phyloP scores from a whole-genome alignment of 768 basidiomycete genomes.

The Lactarius vividus region DNA sequence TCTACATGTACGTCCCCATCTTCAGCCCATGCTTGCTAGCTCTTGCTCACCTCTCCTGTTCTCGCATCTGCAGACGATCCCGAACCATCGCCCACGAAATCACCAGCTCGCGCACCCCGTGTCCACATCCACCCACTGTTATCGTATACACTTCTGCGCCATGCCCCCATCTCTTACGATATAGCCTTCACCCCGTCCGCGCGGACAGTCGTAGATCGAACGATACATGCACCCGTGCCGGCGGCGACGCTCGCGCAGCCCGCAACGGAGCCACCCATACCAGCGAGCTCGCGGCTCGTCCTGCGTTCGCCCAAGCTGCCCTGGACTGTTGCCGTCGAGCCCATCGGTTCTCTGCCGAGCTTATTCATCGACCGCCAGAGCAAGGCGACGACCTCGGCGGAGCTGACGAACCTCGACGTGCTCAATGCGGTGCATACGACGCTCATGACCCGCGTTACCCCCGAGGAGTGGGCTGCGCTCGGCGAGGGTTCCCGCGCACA shows the following conservation, averaged over 20 bases:
- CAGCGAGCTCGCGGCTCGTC: slow-evolving; percentile 45
- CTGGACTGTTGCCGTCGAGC: slow-evolving; percentile 54
- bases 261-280: slow-evolving; percentile 59
- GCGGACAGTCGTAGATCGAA: slow-evolving; percentile 56
- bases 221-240: slow-evolving; percentile 54
- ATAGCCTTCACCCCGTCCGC: slow-evolving; percentile 54
- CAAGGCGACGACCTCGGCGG: slow-evolving; percentile 21
- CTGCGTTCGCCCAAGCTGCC: slow-evolving; percentile 57
- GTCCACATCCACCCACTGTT: too few species aligned
- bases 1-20: slow-evolving; percentile 40
- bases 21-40: neutral
- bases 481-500: slow-evolving; percentile 57
- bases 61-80: slow-evolving; percentile 8
- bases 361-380: slow-evolving; percentile 24
- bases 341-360: slow-evolving; percentile 32
- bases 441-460: slow-evolving; percentile 52
- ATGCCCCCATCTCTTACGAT: slow-evolving; percentile 63
- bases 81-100: slow-evolving; percentile 27
- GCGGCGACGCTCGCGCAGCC: slow-evolving; percentile 56
- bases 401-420: slow-evolving; percentile 60
- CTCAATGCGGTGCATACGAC: slow-evolving; percentile 58
- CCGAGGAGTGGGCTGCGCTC: slow-evolving; percentile 61
- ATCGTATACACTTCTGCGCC: slow-evolving; percentile 53
- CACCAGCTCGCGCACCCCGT: slow-evolving; percentile 37
- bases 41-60: neutral